These are phyloP conservation scores for Liquidambar formosana DNA, from an alignment of 164 flowering plant genomes.

Conservation along the genomic window DNA sequence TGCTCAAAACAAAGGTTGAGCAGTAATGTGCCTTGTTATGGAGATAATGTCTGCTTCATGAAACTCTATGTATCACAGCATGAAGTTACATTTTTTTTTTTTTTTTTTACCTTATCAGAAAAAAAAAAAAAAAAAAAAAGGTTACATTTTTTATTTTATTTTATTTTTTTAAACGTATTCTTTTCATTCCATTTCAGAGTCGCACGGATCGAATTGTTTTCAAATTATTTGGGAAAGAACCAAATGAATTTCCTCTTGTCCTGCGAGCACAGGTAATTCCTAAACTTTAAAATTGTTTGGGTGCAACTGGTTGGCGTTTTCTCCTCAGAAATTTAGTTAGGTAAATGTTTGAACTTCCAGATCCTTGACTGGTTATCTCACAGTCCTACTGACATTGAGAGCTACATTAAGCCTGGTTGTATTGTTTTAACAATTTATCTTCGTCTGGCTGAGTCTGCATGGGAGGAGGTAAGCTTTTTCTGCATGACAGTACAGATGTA, in stretches of 20 bases:
- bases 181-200: constrained; percentile 28
- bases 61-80: neutral
- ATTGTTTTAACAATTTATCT: constrained; percentile 59
- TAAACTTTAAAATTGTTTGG: neutral
- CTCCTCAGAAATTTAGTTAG: neutral
- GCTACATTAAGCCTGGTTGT: constrained; percentile 83
- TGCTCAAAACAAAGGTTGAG: neutral
- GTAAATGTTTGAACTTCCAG: constrained; percentile 30
- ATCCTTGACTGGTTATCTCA: constrained; percentile 70
- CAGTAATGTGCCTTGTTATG: neutral
- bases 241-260: constrained; percentile 46
- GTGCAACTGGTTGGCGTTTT: neutral
- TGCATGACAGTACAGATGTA: neutral
- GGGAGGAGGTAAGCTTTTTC: constrained; percentile 54
- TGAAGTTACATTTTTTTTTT: neutral
- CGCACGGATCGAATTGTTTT: constrained; percentile 57
- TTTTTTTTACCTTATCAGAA: too few species aligned
- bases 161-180: too few species aligned
- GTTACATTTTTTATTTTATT: too few species aligned
- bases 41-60: neutral
- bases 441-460: constrained; percentile 42
- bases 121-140: too few species aligned
- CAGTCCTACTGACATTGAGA: constrained; percentile 76
- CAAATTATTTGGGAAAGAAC: constrained; percentile 62
- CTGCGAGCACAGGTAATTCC: constrained; percentile 51